Evolutionary conservation across 1,284 basidiomycete species (phyloP).

Genomic region (Ustilago shanxiensis): DNA sequence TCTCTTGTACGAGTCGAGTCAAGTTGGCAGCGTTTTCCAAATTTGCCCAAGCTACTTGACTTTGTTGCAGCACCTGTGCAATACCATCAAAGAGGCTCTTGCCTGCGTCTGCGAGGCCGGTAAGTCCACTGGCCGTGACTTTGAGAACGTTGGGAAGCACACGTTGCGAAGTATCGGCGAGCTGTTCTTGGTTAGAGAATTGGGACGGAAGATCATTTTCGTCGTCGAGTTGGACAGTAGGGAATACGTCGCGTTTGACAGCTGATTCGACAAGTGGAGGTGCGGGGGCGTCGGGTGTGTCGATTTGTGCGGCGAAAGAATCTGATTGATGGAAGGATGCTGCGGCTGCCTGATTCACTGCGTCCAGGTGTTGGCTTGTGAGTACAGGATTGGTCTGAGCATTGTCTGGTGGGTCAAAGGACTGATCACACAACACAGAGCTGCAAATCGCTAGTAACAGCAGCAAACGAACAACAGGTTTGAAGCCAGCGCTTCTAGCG

Average conservation of each 20-base stretch:
- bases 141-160: slow-evolving; percentile 24
- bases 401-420: background rate
- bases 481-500: background rate
- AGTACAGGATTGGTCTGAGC: background rate
- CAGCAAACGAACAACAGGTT: background rate
- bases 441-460: slow-evolving; percentile 1
- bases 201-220: background rate
- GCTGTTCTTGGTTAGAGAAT: slow-evolving; percentile 22
- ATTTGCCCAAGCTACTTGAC: slow-evolving; percentile 33
- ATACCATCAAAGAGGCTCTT: slow-evolving; percentile 37
- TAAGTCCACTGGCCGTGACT: slow-evolving; percentile 34
- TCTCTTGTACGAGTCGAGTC: slow-evolving; percentile 26
- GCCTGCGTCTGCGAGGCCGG: slow-evolving; percentile 33
- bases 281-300: background rate
- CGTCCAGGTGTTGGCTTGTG: background rate
- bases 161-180: slow-evolving; percentile 11
- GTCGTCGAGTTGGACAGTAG: slow-evolving; percentile 16
- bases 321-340: slow-evolving; percentile 15
- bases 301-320: background rate
- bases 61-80: slow-evolving; percentile 41
- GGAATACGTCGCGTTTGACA: slow-evolving; percentile 14
- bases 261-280: slow-evolving; percentile 16
- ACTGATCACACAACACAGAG: slow-evolving; percentile 3
- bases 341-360: slow-evolving; percentile 18
- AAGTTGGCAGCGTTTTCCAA: slow-evolving; percentile 37